Evolutionary conservation across 805 yeast genomes (phyloP).

Genomic region (Yamadazyma sp.): DNA sequence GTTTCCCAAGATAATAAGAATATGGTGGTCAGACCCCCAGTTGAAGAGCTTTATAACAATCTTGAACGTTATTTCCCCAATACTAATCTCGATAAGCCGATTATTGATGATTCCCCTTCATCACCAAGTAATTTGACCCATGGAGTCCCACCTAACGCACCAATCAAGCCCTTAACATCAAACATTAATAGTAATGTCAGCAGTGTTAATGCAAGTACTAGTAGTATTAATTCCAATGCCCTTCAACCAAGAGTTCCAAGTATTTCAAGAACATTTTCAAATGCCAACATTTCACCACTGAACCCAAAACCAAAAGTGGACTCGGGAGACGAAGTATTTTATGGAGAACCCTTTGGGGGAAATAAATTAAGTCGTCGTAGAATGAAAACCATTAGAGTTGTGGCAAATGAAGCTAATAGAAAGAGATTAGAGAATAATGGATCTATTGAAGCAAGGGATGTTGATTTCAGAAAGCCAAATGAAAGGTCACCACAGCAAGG

Average conservation of each 20-base stretch:
- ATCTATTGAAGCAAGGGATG: slow-evolving; percentile 2
- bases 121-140: slow-evolving; percentile 41
- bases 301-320: slow-evolving; percentile 15
- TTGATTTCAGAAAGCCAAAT: too few relatives aligned
- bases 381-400: slow-evolving; percentile 88
- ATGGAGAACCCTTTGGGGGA: slow-evolving; percentile 31
- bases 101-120: slow-evolving; percentile 64
- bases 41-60: slow-evolving; percentile 89
- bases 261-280: slow-evolving; percentile 43
- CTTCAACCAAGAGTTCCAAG: slow-evolving; percentile 23
- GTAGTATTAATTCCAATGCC: slow-evolving; percentile 1
- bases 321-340: slow-evolving; percentile 34
- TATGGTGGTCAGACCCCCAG: slow-evolving; percentile 86
- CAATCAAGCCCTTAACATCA: not conserved
- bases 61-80: slow-evolving; percentile 90
- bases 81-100: slow-evolving; percentile 88
- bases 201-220: slow-evolving; percentile 12
- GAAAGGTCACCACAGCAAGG: slow-evolving; percentile 4
- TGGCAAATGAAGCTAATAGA: slow-evolving; percentile 80
- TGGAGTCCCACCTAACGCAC: not conserved
- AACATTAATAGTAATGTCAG: not conserved
- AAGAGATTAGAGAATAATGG: slow-evolving; percentile 30
- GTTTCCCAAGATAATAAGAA: slow-evolving; percentile 1
- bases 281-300: slow-evolving; percentile 39
- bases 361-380: slow-evolving; percentile 49